Percentiles rank a stretch among this genome's conserved stretches.
Conservation (phyloP, 192 early-diverging fungal species). For the Coemansia sp. region DNA sequence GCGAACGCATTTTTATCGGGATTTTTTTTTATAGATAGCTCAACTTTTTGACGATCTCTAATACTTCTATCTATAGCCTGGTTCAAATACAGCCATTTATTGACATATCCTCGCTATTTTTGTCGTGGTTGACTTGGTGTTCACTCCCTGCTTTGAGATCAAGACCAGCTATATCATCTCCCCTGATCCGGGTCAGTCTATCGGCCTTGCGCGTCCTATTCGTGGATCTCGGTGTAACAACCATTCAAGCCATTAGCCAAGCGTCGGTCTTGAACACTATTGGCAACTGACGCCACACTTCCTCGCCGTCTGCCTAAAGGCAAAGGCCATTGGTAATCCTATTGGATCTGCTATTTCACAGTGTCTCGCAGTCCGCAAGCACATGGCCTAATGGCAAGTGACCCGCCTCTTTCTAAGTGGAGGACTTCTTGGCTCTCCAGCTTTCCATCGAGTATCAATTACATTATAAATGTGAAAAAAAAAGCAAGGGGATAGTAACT, state of each 20-base stretch:
- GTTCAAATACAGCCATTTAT: not conserved
- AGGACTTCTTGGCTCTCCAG: not conserved
- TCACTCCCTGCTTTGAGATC: not conserved
- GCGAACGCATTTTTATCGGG: not conserved
- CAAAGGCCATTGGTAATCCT: not conserved
- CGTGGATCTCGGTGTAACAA: not conserved
- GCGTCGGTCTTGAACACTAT: not conserved
- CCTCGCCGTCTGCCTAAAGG: not conserved
- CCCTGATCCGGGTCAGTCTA: not conserved
- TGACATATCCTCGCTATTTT: too few relatives aligned
- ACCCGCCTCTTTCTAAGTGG: not conserved
- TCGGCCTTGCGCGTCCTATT: not conserved
- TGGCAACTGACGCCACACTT: not conserved
- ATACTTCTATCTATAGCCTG: conserved; percentile 1
- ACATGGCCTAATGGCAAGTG: not conserved
- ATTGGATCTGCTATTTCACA: not conserved
- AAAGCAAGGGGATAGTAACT: not conserved
- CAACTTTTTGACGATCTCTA: not conserved
- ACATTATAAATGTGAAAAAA: not conserved
- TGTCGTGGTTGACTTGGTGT: not conserved
- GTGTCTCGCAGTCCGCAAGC: not conserved
- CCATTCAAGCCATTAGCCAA: not conserved
- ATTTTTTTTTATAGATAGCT: not conserved
- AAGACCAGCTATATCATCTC: not conserved
- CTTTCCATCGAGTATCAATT: not conserved